Conservation (phyloP, 169 alveolate genomes). For the Babesia divergens region DNA sequence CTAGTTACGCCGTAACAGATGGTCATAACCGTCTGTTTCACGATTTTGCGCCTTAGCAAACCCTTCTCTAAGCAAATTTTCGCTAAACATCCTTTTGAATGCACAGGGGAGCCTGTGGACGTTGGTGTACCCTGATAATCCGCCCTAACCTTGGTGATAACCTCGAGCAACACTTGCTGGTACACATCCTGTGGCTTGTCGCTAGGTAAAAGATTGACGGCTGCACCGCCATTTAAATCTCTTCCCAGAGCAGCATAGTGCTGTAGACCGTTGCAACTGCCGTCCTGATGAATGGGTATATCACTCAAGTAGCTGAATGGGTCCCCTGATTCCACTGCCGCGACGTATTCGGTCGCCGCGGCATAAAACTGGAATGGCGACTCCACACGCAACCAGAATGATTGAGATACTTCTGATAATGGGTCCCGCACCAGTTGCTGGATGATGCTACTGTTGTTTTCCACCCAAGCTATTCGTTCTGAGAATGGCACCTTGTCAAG, state of each 20-base stretch:
- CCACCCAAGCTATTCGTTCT: slow-evolving; percentile 83
- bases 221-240: slow-evolving; percentile 91
- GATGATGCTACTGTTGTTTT: slow-evolving; percentile 69
- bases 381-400: slow-evolving; percentile 85
- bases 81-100: background rate
- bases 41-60: slow-evolving; percentile 87
- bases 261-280: slow-evolving; percentile 96
- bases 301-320: slow-evolving; percentile 81
- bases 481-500: slow-evolving; percentile 85
- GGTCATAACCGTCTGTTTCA: slow-evolving; percentile 98
- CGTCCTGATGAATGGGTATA: slow-evolving; percentile 96
- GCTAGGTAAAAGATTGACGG: slow-evolving; percentile 89
- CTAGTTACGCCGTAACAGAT: slow-evolving; percentile 97
- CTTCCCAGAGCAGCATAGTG: slow-evolving; percentile 96
- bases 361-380: slow-evolving; percentile 95
- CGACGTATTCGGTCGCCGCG: slow-evolving; percentile 81
- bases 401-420: slow-evolving; percentile 74
- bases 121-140: slow-evolving; percentile 33
- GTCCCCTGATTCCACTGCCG: slow-evolving; percentile 78
- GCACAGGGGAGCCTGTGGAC: background rate
- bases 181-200: slow-evolving; percentile 95
- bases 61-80: slow-evolving; percentile 73
- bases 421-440: slow-evolving; percentile 74
- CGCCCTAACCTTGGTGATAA: slow-evolving; percentile 58
- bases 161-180: slow-evolving; percentile 83